Evolutionary conservation across 2,329 filamentous ascomycete genomes (phyloP), one percentile per base, ranked within the genome.

Genomic region (Colletotrichum cereale): DNA sequence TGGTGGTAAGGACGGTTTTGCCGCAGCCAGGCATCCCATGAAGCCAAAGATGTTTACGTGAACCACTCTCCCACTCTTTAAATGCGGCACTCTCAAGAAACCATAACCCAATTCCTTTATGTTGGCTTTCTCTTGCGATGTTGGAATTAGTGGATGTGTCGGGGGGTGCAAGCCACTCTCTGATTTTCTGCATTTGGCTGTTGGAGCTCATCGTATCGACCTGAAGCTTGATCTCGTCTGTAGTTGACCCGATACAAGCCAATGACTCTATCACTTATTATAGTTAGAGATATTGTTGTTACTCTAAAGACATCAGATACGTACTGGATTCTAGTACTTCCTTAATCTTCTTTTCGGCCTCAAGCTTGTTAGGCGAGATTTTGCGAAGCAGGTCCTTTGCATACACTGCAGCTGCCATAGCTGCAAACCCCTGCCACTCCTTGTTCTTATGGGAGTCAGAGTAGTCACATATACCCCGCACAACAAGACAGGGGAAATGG

Each of bases 401-500:
- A 38, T 75, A 77, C 14, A 78, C 78, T 0, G 81, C 81, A 0
- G 82, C 81, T 0, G 77, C 76, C 0, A 75, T 74, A 0, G 82
- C 80, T 0, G 82, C 81, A 70, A 81, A 83, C 0, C 48, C 47
- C 31, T 83, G 80, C 82, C 81, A 84, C 3, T 48, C 38, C 12
- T 83, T 78, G 31, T 78, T 78, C 62, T 83, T 84, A 64, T 84
- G 81, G 0, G 76, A 79, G 66, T 84, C 82, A 4, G 80, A 76
- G 57, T 84, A 84, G 57, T 84, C 80, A 29, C 79, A 84, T 0
- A 84, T 82, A 0, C 81, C 82, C 24, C 81, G 77, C n/a, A 85
- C 80, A 0, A 81, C 76, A 0, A 84, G 66, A 40, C 79, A 84
- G 0, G 79, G 78, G 1, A 81, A 75, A 0, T 75, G 57, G 21